phyloP scores from a whole-genome alignment of 73 alveolate species.

The Symbiodinium pilosum region DNA sequence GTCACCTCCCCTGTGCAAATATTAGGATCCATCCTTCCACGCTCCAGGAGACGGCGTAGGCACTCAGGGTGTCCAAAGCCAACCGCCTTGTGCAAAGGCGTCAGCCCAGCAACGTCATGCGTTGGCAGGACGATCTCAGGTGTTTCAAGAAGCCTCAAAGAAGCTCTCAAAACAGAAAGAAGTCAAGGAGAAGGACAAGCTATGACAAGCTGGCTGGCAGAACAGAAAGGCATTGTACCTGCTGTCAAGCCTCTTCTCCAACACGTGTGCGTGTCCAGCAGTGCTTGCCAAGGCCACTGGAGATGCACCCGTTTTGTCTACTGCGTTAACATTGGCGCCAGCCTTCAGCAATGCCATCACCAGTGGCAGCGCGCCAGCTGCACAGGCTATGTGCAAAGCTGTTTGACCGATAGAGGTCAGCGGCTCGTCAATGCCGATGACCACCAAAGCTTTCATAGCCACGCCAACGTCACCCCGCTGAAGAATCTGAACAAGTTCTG shows the following conservation, averaged over 20 bases:
- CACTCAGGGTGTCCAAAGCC: constrained; percentile 91
- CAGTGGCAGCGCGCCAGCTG: constrained; percentile 48
- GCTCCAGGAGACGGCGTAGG: constrained; percentile 54
- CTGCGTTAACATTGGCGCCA: constrained; percentile 29
- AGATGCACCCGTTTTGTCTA: constrained; percentile 73
- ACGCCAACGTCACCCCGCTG: constrained; percentile 77
- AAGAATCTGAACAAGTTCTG: constrained; percentile 11
- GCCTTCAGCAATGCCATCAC: constrained; percentile 40
- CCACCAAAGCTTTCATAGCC: constrained; percentile 6
- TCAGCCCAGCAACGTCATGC: constrained; percentile 72
- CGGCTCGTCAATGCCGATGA: constrained; percentile 32
- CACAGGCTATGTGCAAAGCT: constrained; percentile 78
- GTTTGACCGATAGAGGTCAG: constrained; percentile 76
- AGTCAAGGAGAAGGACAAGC: no score
- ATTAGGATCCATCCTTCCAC: constrained; percentile 66
- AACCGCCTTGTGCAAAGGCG: constrained; percentile 82
- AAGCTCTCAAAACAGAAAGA: not conserved
- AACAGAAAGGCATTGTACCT: no score
- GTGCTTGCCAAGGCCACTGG: constrained; percentile 42
- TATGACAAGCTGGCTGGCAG: no score
- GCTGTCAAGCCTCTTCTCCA: constrained; percentile 28
- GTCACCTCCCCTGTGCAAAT: constrained; percentile 75
- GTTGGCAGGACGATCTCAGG: constrained; percentile 2
- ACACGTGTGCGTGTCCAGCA: constrained; percentile 70
- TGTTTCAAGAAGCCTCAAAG: constrained; percentile 57